Evolutionary conservation across 2,329 filamentous ascomycete species (phyloP).

Genomic region (Chrysoporthe puriensis): DNA sequence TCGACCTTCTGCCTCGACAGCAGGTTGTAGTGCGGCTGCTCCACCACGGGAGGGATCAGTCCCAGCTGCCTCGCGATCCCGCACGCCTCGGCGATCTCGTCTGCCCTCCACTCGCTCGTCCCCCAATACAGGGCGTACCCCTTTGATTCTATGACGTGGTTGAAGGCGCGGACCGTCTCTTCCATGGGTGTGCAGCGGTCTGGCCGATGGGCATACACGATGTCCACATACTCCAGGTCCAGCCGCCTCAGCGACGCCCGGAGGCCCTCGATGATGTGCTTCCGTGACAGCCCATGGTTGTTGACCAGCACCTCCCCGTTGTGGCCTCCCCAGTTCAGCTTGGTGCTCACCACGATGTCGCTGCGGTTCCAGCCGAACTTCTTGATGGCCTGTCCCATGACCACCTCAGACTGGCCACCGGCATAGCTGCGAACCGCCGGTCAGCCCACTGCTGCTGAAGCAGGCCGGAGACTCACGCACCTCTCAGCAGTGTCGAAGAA

Average conservation of each 20-base stretch:
- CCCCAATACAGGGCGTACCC: constrained; percentile 76
- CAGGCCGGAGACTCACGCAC: constrained; percentile 35
- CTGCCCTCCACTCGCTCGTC: constrained; percentile 71
- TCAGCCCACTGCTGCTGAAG: constrained; percentile 35
- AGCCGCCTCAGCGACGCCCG: constrained; percentile 60
- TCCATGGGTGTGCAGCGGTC: constrained; percentile 72
- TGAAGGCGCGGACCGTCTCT: constrained; percentile 72
- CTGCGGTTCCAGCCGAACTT: constrained; percentile 64
- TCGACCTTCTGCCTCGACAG: constrained; percentile 65
- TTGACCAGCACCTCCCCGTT: constrained; percentile 65
- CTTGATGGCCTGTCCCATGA: constrained; percentile 66
- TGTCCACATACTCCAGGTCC: constrained; percentile 64
- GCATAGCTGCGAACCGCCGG: constrained; percentile 46
- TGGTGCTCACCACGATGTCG: constrained; percentile 63
- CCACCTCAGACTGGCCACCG: constrained; percentile 65
- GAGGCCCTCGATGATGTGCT: constrained; percentile 65
- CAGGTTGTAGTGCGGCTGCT: constrained; percentile 72
- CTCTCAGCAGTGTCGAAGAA: constrained; percentile 66
- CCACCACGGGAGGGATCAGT: constrained; percentile 65
- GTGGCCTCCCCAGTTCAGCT: constrained; percentile 68
- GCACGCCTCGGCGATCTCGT: constrained; percentile 68
- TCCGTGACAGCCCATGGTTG: constrained; percentile 62
- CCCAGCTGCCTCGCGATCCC: constrained; percentile 61
- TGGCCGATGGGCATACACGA: constrained; percentile 71
- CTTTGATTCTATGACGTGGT: constrained; percentile 65